Evolutionary conservation across 2,329 filamentous ascomycete species (phyloP), one percentile per base, ranked within the genome.

Genomic region (Botrytis byssoidea): DNA sequence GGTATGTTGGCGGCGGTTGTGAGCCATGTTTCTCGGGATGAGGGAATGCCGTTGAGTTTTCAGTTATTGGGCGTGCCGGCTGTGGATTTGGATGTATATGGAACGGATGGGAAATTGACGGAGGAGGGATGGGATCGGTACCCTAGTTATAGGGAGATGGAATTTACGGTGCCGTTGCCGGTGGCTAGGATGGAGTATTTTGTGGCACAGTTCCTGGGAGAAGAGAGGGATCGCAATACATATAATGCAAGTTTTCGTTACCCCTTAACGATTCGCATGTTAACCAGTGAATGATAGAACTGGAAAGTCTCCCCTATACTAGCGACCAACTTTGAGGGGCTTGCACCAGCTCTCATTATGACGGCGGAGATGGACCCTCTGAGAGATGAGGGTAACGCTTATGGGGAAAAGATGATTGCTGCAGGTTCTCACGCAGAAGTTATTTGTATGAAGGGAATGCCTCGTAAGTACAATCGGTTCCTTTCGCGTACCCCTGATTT

Each of bases 361-460:
- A 82, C 81, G 1, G 82, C 82, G 2, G 81, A 82, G 66, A 81
- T 82, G 71, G 82, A 83, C 69, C 71, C 81, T 9, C 75, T 81
- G 69, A 77, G 82, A n/a, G 82, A 83, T 74, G 80, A 83, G 68
- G 81, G 81, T 5, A 79, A 82, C 44, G 75, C 55, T 32, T 78
- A 77, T 70, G 75, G 72, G 22, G 61, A 59, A 42, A 76, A 75
- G 71, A 72, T 78, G 73, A 74, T 74, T 25, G 73, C 74, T 40
- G 77, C 73, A 25, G 77, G 77, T 14, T 71, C 61, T 7, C 71
- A 60, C 40, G 77, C 71, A 18, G 70, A 75, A 61, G 42, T 76
- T 18, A 67, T 70, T 29, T 65, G 74, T 63, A 74, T 77, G 65
- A 72, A 71, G 16, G 75, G 76, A 3, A 76, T 73, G 55, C 77